These are phyloP conservation scores for Paxillus involutus DNA, from an alignment of 768 basidiomycete genomes.

Conservation along the genomic window DNA sequence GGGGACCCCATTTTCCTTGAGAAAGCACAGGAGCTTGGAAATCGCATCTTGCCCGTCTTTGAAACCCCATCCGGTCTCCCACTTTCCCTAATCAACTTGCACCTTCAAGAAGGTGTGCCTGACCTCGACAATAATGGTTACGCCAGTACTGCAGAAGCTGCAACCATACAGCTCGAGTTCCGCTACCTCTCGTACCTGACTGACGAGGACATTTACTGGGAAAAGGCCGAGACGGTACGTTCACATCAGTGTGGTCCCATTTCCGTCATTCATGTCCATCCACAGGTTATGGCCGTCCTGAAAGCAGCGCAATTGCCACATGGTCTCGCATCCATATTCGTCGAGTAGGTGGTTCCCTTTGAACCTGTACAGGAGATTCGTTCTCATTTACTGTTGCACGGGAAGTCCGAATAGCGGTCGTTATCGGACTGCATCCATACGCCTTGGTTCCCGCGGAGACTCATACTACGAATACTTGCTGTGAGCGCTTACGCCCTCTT, in stretches of 20 bases:
- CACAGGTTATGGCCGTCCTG: constrained; percentile 69
- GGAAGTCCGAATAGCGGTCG: constrained; percentile 48
- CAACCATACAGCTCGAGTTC: constrained; percentile 88
- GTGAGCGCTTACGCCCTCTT: constrained; percentile 38
- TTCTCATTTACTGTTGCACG: constrained; percentile 9
- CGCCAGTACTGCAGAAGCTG: constrained; percentile 83
- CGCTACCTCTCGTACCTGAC: constrained; percentile 82
- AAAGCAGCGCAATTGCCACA: constrained; percentile 60
- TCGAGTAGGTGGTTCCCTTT: constrained; percentile 54
- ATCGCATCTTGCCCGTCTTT: constrained; percentile 83
- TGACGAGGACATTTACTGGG: constrained; percentile 78
- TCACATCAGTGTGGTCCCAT: background rate
- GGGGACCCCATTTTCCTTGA: constrained; percentile 70
- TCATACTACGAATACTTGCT: constrained; percentile 92
- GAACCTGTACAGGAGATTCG: background rate
- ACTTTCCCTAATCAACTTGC: constrained; percentile 76
- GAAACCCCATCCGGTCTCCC: constrained; percentile 83
- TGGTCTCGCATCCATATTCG: constrained; percentile 82
- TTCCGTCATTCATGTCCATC: background rate
- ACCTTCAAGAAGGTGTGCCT: constrained; percentile 53
- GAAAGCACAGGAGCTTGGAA: constrained; percentile 79
- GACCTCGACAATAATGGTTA: constrained; percentile 60
- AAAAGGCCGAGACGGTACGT: constrained; percentile 67
- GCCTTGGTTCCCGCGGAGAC: constrained; percentile 90
- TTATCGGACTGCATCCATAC: constrained; percentile 69